These are phyloP conservation scores for Bipolaris oryzae DNA, from an alignment of 2,329 filamentous ascomycete species.

Conservation along the genomic window DNA sequence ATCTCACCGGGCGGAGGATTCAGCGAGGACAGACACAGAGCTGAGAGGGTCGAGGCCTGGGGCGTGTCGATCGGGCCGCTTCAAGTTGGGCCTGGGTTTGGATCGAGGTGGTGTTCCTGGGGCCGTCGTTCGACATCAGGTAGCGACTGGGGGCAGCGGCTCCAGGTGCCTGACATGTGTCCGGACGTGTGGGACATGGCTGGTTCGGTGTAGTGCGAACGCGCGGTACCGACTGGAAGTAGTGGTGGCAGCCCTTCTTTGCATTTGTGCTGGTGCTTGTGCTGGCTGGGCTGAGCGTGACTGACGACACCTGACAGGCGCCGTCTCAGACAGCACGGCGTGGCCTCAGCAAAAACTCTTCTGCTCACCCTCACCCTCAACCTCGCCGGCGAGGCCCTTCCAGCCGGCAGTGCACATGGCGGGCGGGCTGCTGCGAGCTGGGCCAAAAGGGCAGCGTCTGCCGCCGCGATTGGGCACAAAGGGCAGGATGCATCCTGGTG, in stretches of 20 bases:
- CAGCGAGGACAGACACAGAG: slow-evolving; percentile 13
- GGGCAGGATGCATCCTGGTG: slow-evolving; percentile 13
- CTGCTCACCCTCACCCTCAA: neutral
- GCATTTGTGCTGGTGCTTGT: neutral
- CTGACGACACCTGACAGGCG: slow-evolving; percentile 13
- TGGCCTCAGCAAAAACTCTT: neutral
- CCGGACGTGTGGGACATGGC: slow-evolving; percentile 1
- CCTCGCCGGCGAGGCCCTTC: neutral
- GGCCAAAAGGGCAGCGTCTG: slow-evolving; percentile 14
- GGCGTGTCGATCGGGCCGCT: slow-evolving; percentile 19
- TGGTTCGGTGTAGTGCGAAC: neutral
- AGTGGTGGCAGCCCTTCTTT: neutral
- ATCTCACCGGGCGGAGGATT: slow-evolving; percentile 6
- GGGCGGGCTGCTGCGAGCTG: slow-evolving; percentile 14
- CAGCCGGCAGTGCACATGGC: neutral
- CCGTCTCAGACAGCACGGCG: neutral
- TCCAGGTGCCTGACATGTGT: slow-evolving; percentile 7
- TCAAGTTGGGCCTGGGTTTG: slow-evolving; percentile 9
- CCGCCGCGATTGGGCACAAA: slow-evolving; percentile 19
- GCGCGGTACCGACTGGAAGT: neutral
- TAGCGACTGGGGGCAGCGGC: slow-evolving; percentile 16
- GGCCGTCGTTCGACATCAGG: slow-evolving; percentile 20
- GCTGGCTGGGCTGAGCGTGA: slow-evolving; percentile 7
- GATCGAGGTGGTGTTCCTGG: slow-evolving; percentile 9
- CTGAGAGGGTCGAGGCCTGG: slow-evolving; percentile 20